These are phyloP conservation scores for Zygoascus biomembranicola DNA, from an alignment of 805 yeast genomes.

Conservation along the genomic window DNA sequence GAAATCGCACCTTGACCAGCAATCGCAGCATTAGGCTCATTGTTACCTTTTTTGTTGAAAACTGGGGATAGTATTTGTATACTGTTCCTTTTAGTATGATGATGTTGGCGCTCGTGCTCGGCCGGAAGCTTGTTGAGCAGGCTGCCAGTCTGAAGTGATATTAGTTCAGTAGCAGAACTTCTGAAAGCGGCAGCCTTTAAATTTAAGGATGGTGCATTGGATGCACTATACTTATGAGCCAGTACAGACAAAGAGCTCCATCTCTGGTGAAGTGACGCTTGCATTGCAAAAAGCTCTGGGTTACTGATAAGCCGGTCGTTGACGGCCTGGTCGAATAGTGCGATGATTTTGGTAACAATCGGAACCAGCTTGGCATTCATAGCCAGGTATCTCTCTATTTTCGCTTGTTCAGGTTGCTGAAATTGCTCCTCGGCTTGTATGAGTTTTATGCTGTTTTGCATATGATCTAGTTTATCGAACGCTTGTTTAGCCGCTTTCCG, in stretches of 20 bases:
- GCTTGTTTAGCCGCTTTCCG: slow-evolving; percentile 12
- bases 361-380: slow-evolving; percentile 13
- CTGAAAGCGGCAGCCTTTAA: background rate
- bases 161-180: background rate
- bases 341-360: slow-evolving; percentile 9
- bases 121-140: background rate
- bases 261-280: slow-evolving; percentile 9
- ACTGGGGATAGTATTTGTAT: background rate
- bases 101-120: background rate
- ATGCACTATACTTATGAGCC: background rate
- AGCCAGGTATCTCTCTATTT: slow-evolving; percentile 9
- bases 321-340: slow-evolving; percentile 15
- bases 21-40: background rate
- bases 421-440: slow-evolving; percentile 4
- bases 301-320: slow-evolving; percentile 9
- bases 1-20: no score
- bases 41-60: background rate
- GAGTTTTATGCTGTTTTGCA: slow-evolving; percentile 9
- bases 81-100: background rate
- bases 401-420: background rate
- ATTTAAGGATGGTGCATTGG: background rate
- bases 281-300: slow-evolving; percentile 9
- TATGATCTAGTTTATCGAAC: slow-evolving; percentile 9
- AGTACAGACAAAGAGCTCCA: slow-evolving; percentile 10
- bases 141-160: background rate